Evolutionary conservation across 179 eudicot genomes (phyloP).

Genomic region (Silene coronaria): DNA sequence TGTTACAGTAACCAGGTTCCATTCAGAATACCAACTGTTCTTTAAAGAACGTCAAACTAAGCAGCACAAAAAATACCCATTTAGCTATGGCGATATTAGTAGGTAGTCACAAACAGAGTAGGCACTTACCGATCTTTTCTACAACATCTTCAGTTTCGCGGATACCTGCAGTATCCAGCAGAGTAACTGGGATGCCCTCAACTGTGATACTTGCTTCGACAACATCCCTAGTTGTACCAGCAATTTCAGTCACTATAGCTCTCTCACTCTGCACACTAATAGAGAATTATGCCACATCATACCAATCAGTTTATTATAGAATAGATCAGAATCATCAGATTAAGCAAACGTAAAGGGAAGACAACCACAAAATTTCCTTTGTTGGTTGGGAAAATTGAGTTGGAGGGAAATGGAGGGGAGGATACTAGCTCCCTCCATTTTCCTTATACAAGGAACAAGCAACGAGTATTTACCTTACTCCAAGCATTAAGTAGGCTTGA

Average conservation of each 20-base stretch:
- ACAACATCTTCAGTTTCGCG: conserved; percentile 85
- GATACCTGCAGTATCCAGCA: conserved; percentile 96
- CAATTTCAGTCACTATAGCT: conserved; percentile 94
- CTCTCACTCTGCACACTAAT: conserved; percentile 97
- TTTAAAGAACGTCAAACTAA: neutral
- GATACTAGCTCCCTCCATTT: no score
- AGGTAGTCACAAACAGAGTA: neutral
- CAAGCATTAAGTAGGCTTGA: conserved; percentile 96
- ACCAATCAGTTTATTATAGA: conserved; percentile 28
- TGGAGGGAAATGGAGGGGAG: no score
- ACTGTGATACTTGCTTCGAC: conserved; percentile 80
- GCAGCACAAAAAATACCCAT: neutral
- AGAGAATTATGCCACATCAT: conserved; percentile 29
- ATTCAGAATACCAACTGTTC: no score
- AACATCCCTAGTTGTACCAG: conserved; percentile 95
- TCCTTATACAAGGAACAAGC: neutral
- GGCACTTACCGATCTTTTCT: conserved; percentile 74
- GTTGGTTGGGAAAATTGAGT: no score
- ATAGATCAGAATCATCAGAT: conserved; percentile 9
- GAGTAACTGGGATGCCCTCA: conserved; percentile 78
- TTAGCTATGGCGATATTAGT: neutral
- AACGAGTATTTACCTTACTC: conserved; percentile 67
- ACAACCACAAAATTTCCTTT: neutral
- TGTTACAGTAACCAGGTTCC: neutral
- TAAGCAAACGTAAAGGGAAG: conserved; percentile 5